Percentiles rank a stretch among this genome's conserved stretches.
Evolutionary conservation across 768 basidiomycete genomes (phyloP).

Genomic region (Antrodiella citrinella): DNA sequence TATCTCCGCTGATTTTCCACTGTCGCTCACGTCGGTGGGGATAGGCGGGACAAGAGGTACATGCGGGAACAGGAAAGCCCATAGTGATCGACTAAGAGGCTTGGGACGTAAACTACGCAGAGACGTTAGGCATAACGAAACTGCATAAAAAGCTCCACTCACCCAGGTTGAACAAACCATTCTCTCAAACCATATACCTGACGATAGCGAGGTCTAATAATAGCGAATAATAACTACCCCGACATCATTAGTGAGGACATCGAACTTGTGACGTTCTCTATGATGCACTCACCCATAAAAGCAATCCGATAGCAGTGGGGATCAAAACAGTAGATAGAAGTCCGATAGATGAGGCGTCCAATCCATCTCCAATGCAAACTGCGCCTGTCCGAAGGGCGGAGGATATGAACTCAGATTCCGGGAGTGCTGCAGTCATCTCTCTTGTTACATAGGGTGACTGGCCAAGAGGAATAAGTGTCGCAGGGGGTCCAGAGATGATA

Average conservation of each 20-base stretch:
- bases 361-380: constrained; percentile 56
- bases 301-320: constrained; percentile 50
- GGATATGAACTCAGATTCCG: constrained; percentile 11
- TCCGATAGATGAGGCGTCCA: constrained; percentile 58
- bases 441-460: constrained; percentile 24
- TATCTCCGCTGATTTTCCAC: constrained; percentile 36
- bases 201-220: constrained; percentile 59
- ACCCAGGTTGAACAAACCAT: constrained; percentile 73
- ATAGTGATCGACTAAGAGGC: constrained; percentile 47
- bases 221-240: constrained; percentile 63
- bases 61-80: constrained; percentile 64
- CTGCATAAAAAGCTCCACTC: constrained; percentile 23
- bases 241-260: no score
- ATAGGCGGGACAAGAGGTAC: constrained; percentile 57
- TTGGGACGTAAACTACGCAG: constrained; percentile 50
- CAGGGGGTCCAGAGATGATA: constrained; percentile 30
- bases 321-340: constrained; percentile 50
- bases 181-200: constrained; percentile 67
- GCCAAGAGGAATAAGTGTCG: constrained; percentile 35
- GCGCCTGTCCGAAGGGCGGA: constrained; percentile 19
- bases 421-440: constrained; percentile 10
- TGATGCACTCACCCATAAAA: constrained; percentile 52
- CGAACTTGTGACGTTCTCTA: no score
- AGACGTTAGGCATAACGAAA: constrained; percentile 4
- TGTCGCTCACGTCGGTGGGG: constrained; percentile 47